These are phyloP conservation scores for Saprolegnia diclina DNA, from an alignment of 352 stramenopile genomes.

Conservation along the genomic window DNA sequence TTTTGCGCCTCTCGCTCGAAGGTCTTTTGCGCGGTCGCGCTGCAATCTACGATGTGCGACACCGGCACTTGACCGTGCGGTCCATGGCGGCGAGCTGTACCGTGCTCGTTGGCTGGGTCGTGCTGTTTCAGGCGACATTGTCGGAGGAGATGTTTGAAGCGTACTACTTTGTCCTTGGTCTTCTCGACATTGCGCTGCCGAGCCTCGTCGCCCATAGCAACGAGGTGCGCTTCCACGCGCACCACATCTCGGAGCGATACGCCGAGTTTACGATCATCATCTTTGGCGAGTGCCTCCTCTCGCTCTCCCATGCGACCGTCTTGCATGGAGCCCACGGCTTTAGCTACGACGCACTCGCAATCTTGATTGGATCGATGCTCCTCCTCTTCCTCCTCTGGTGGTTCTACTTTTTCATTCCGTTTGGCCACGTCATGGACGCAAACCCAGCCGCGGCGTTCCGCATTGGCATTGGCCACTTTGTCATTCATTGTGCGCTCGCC, in stretches of 20 bases:
- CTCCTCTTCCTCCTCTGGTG: constrained; percentile 26
- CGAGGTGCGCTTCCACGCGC: neutral
- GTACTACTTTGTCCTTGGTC: neutral
- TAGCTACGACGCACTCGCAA: neutral
- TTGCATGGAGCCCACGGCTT: neutral
- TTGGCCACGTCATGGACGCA: constrained; percentile 17
- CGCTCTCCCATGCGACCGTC: constrained; percentile 18
- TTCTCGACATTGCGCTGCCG: neutral
- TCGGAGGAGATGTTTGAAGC: neutral
- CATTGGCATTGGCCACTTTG: constrained; percentile 19
- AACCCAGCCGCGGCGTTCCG: neutral
- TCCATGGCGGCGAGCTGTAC: neutral
- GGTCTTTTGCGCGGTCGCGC: constrained; percentile 15
- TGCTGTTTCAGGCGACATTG: neutral
- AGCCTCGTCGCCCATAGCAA: neutral
- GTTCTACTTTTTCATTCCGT: constrained; percentile 23
- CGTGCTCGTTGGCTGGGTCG: neutral
- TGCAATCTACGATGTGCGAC: constrained; percentile 3
- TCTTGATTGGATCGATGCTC: neutral
- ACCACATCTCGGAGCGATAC: constrained; percentile 26
- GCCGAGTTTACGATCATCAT: constrained; percentile 26
- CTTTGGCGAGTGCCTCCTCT: constrained; percentile 21
- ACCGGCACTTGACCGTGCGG: neutral
- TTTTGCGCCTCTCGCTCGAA: constrained; percentile 14
- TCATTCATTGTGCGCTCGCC: constrained; percentile 14